phyloP scores from a whole-genome alignment of 2,329 filamentous ascomycete species.

The Xylaria digitata region DNA sequence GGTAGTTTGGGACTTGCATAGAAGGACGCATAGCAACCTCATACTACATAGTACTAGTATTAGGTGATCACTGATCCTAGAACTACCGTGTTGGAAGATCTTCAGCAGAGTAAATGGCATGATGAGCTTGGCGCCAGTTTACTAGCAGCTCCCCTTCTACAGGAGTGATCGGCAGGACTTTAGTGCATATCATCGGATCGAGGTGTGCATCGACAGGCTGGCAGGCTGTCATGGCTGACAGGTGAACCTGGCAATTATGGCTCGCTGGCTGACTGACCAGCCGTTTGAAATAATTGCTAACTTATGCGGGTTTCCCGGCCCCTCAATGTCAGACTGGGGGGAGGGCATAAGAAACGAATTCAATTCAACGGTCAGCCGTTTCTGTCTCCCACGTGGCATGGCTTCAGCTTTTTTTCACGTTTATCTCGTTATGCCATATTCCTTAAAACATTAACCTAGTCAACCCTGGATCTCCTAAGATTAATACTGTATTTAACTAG shows the following conservation, averaged over 20 bases:
- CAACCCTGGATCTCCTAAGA: constrained; percentile 3
- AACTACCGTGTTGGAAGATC: neutral
- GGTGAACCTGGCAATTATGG: constrained; percentile 2
- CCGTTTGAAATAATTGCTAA: neutral
- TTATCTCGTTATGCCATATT: constrained; percentile 1
- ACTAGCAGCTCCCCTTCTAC: neutral
- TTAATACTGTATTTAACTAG: neutral
- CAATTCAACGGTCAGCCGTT: constrained; percentile 19
- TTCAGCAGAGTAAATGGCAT: constrained; percentile 5
- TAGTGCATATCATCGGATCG: neutral
- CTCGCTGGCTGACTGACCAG: constrained; percentile 5
- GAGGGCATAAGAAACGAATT: constrained; percentile 12
- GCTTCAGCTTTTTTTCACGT: constrained; percentile 22
- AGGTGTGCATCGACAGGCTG: neutral
- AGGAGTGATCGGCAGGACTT: constrained; percentile 28
- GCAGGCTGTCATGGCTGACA: neutral
- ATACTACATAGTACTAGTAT: neutral
- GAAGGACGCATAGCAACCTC: constrained; percentile 7
- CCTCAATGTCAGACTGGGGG: constrained; percentile 1
- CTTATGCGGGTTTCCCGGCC: constrained; percentile 9
- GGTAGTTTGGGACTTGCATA: constrained; percentile 5
- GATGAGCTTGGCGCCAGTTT: constrained; percentile 11
- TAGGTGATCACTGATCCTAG: constrained; percentile 5
- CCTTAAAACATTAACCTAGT: neutral
- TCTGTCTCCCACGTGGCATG: constrained; percentile 26